A percentile compares a stretch with the other conserved stretches of the same genome.
These are phyloP conservation scores for Globisporangium canariense DNA, from an alignment of 352 stramenopile species.

Conservation along the genomic window DNA sequence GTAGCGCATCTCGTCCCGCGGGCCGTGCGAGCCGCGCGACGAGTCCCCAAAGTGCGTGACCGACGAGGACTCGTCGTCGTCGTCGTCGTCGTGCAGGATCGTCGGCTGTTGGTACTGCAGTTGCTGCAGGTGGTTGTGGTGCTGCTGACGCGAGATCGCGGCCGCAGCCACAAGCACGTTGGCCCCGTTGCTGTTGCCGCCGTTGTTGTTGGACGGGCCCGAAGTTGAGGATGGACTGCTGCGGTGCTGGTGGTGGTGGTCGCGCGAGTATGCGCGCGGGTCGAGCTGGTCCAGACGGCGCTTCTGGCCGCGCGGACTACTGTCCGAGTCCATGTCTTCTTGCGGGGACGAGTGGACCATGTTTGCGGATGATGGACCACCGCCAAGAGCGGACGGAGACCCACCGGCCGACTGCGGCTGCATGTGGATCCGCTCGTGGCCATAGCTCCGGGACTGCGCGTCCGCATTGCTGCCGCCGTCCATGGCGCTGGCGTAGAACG, in stretches of 20 bases:
- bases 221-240: conserved; percentile 7
- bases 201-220: neutral
- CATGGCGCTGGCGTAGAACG: conserved; percentile 29
- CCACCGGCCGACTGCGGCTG: neutral
- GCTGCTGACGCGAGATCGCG: conserved; percentile 15
- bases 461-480: conserved; percentile 16
- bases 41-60: conserved; percentile 32
- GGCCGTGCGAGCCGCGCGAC: conserved; percentile 41
- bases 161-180: conserved; percentile 6
- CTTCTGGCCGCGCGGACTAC: conserved; percentile 32
- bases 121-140: neutral
- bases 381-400: conserved; percentile 4
- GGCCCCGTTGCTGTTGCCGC: conserved; percentile 2
- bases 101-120: conserved; percentile 12
- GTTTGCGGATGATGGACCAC: neutral
- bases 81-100: conserved; percentile 8
- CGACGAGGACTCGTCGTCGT: conserved; percentile 10
- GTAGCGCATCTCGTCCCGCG: conserved; percentile 57
- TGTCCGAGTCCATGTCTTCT: conserved; percentile 10
- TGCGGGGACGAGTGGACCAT: conserved; percentile 1
- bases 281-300: conserved; percentile 37
- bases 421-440: conserved; percentile 7
- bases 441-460: conserved; percentile 10
- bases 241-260: conserved; percentile 3
- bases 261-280: neutral